Conservation (phyloP, 2,329 filamentous ascomycete species). For the Venturia aucupariae region DNA sequence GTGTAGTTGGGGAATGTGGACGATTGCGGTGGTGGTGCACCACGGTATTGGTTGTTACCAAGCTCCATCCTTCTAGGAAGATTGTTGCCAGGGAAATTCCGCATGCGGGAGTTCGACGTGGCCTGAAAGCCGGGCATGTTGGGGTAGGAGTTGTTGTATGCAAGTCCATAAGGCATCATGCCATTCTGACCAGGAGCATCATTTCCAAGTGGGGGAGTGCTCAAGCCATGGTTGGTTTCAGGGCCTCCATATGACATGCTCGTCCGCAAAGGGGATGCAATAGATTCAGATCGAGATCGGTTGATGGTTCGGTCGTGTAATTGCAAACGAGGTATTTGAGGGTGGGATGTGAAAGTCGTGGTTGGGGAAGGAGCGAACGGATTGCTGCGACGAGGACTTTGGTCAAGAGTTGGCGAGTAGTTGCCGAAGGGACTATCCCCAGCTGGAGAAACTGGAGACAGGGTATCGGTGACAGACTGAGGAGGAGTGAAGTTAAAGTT, state of each 20-base stretch:
- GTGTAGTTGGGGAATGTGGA: slow-evolving; percentile 32
- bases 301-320: slow-evolving; percentile 33
- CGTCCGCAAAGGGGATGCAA: slow-evolving; percentile 35
- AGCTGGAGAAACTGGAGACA: slow-evolving; percentile 34
- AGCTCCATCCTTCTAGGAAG: slow-evolving; percentile 32
- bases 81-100: slow-evolving; percentile 29
- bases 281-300: slow-evolving; percentile 33
- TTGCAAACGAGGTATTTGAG: slow-evolving; percentile 33
- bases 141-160: slow-evolving; percentile 22
- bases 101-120: slow-evolving; percentile 25
- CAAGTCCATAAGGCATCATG: slow-evolving; percentile 14
- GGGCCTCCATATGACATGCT: slow-evolving; percentile 36
- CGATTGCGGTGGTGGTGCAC: slow-evolving; percentile 27
- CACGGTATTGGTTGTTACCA: slow-evolving; percentile 29
- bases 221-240: slow-evolving; percentile 17
- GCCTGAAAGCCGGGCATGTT: slow-evolving; percentile 32
- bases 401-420: slow-evolving; percentile 23
- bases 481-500: slow-evolving; percentile 55
- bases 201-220: slow-evolving; percentile 18
- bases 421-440: slow-evolving; percentile 32
- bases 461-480: slow-evolving; percentile 38
- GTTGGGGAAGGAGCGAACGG: slow-evolving; percentile 27
- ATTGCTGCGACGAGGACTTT: slow-evolving; percentile 24
- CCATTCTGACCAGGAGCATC: slow-evolving; percentile 22
- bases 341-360: slow-evolving; percentile 28